phyloP scores from a whole-genome alignment of 1,139 yeast genomes.

The Kodamaea alishanica region DNA sequence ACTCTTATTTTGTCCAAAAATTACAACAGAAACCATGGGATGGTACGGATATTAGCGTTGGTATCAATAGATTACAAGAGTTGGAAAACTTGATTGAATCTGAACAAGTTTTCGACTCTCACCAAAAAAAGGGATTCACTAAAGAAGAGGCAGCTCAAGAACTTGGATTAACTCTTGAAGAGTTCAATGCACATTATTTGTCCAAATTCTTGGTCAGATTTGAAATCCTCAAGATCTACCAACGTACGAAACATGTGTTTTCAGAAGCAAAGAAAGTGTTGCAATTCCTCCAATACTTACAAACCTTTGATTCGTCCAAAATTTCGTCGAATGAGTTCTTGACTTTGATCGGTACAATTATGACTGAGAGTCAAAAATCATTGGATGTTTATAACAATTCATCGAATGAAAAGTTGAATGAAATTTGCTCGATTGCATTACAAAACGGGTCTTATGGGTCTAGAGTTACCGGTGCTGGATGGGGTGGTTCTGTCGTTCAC shows the following conservation, averaged over 20 bases:
- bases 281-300: constrained; percentile 43
- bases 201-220: constrained; percentile 56
- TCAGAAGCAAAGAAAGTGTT: constrained; percentile 62
- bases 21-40: constrained; percentile 42
- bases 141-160: constrained; percentile 46
- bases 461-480: constrained; percentile 78
- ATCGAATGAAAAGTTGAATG: constrained; percentile 52
- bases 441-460: constrained; percentile 61
- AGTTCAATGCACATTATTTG: constrained; percentile 45
- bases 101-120: constrained; percentile 25
- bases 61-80: constrained; percentile 35
- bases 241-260: constrained; percentile 61
- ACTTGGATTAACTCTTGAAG: constrained; percentile 41
- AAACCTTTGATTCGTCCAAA: constrained; percentile 11
- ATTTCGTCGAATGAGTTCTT: constrained; percentile 28
- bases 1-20: constrained; percentile 40
- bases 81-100: constrained; percentile 43
- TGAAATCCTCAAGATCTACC: constrained; percentile 51
- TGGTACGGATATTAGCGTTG: constrained; percentile 44
- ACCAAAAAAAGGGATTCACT: constrained; percentile 46
- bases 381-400: constrained; percentile 49
- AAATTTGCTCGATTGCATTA: constrained; percentile 51
- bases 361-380: constrained; percentile 60
- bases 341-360: constrained; percentile 46
- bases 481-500: constrained; percentile 74